These are phyloP conservation scores for Fusarium subtropicale DNA, from an alignment of 2,329 filamentous ascomycete species.

Conservation along the genomic window DNA sequence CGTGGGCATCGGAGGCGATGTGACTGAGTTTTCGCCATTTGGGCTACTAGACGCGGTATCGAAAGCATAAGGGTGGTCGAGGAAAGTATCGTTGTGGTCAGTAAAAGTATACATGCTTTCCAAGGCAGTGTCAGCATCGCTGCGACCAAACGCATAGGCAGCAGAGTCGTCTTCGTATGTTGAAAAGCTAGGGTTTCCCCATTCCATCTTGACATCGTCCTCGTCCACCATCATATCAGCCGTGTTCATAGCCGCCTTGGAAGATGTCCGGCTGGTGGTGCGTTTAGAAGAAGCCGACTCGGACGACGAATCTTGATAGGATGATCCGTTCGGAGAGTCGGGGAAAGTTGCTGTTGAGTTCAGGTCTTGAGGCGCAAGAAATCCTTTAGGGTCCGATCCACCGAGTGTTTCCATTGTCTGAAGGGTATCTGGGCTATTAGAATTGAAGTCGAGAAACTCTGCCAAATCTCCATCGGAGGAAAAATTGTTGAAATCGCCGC, in stretches of 20 bases:
- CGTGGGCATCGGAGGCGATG: slow-evolving; percentile 58
- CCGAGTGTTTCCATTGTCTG: slow-evolving; percentile 51
- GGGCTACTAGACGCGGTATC: slow-evolving; percentile 70
- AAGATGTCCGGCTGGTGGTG: slow-evolving; percentile 60
- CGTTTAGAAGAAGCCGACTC: slow-evolving; percentile 64
- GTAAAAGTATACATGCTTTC: slow-evolving; percentile 49
- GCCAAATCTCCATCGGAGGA: slow-evolving; percentile 53
- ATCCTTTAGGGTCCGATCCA: slow-evolving; percentile 49
- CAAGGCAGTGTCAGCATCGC: slow-evolving; percentile 43
- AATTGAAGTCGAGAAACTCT: slow-evolving; percentile 51
- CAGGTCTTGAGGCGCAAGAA: slow-evolving; percentile 51
- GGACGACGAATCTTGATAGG: slow-evolving; percentile 63
- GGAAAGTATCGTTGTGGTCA: slow-evolving; percentile 57
- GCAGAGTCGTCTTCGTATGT: slow-evolving; percentile 55
- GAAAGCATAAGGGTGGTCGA: slow-evolving; percentile 67
- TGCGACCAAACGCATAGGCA: slow-evolving; percentile 52
- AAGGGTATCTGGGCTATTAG: slow-evolving; percentile 54
- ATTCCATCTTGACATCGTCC: slow-evolving; percentile 57
- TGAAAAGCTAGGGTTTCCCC: slow-evolving; percentile 53
- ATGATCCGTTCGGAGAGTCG: slow-evolving; percentile 57
- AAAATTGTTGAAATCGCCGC: slow-evolving; percentile 54
- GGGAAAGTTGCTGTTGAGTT: slow-evolving; percentile 55
- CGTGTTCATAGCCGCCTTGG: slow-evolving; percentile 56
- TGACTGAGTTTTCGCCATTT: slow-evolving; percentile 50
- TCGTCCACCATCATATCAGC: slow-evolving; percentile 60